phyloP scores from a whole-genome alignment of 1,284 basidiomycete genomes.

The Coniophora puteana region DNA sequence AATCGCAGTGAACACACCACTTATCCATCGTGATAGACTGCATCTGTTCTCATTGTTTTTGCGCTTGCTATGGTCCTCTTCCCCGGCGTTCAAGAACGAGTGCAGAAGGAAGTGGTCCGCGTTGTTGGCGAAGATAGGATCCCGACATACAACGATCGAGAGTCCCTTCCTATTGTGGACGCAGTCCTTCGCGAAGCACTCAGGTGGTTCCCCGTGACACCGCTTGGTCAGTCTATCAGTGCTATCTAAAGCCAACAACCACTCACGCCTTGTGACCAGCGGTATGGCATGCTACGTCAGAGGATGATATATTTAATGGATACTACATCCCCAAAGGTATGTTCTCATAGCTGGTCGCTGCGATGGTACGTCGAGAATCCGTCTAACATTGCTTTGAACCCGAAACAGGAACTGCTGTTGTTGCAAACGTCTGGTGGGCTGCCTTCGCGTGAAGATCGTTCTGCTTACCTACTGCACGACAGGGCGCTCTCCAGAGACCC shows the following conservation, averaged over 20 bases:
- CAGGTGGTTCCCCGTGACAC: slow-evolving; percentile 32
- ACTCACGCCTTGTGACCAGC: slow-evolving; percentile 1
- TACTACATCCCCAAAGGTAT: slow-evolving; percentile 23
- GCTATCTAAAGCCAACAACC: not conserved
- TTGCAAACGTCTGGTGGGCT: slow-evolving; percentile 28
- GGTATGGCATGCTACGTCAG: slow-evolving; percentile 24
- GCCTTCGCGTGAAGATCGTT: too few relatives aligned
- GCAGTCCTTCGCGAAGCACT: slow-evolving; percentile 38
- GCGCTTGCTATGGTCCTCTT: slow-evolving; percentile 35
- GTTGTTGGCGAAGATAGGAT: slow-evolving; percentile 34
- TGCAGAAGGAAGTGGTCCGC: slow-evolving; percentile 39
- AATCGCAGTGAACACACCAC: not conserved
- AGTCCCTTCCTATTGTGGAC: slow-evolving; percentile 34
- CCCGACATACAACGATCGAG: slow-evolving; percentile 37
- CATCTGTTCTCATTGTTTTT: slow-evolving; percentile 25
- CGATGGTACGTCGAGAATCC: too few relatives aligned
- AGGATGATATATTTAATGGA: slow-evolving; percentile 23
- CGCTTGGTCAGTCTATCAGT: slow-evolving; percentile 18
- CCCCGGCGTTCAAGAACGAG: slow-evolving; percentile 33
- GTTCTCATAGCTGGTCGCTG: not conserved
- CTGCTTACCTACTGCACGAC: not conserved
- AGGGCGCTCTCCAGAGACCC: slow-evolving; percentile 30
- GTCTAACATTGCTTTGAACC: slow-evolving; percentile 11
- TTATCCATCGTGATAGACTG: slow-evolving; percentile 18
- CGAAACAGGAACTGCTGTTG: slow-evolving; percentile 25